Base-by-base conservation (phyloP, 495 filamentous ascomycete genomes). In the Penicillium canescens region DNA sequence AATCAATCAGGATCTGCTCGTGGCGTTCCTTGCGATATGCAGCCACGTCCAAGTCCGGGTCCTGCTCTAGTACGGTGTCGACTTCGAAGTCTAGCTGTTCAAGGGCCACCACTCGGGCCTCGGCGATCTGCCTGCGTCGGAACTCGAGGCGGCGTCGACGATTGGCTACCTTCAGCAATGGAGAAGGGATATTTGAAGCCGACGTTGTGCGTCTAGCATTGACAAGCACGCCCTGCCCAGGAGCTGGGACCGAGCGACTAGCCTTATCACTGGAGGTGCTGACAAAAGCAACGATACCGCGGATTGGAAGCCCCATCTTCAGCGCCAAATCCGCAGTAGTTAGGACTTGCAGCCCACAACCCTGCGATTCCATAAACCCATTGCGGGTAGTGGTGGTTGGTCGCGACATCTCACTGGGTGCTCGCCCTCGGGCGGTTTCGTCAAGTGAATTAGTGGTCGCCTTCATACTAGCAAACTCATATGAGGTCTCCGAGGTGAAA, bases 391-490 rank as follows among this genome's bases (percentile, higher is more conserved):
- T 98, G 8, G 94, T 97, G 8, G 93, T 95, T 1, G 94, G 94
- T 40, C 94, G 84, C 0, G 94, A 98, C 94, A 98, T 98, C 74
- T 98, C 94, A 66, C 84, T 83, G 0, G 94, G 94, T 31, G 93
- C 96, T 58, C 94, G 88, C 28, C 94, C 94, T 58, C 96, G 92
- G 4, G 89, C 91, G 61, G 96, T 88, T 65, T 98, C 94, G 54
- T 97, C 91, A 45, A 96, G 86, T 18, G 92, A 90, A 61, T 96
- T 98, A 79, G 90, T 96, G 38, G 94, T 98, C 31, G 94, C 94
- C 72, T 95, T 94, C 94, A 98, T 98, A 75, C 97, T 98, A 78
- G 93, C 94, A 66, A 98, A 98, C 71, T 98, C 94, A 60, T 96
- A 97, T 3, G 93, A 96, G 43, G 92, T 94, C 75, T 98, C 94